A percentile compares a stretch with the other conserved stretches of the same genome.
Evolutionary conservation across 2,329 filamentous ascomycete species (phyloP).

Genomic region (Daldinia sp.): DNA sequence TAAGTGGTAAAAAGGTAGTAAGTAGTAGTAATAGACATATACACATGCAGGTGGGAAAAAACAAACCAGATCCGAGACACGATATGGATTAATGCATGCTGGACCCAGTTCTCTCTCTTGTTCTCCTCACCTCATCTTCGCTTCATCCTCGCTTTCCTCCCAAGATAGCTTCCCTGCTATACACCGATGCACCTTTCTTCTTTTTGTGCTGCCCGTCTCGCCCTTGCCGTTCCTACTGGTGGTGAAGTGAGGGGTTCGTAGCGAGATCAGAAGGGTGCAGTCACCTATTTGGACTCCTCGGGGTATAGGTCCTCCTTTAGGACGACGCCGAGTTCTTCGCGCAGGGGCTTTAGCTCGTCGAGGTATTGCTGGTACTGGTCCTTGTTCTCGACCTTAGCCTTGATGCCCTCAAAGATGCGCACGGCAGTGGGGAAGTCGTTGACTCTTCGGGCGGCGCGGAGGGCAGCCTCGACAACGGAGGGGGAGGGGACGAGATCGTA

Average conservation of each 20-base stretch:
- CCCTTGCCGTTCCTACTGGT: background rate
- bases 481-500: slow-evolving; percentile 99
- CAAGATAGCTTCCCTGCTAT: background rate
- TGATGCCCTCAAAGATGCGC: slow-evolving; percentile 98
- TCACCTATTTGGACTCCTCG: slow-evolving; percentile 61
- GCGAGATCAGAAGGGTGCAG: background rate
- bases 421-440: slow-evolving; percentile 99
- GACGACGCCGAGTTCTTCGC: slow-evolving; percentile 91
- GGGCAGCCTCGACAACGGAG: slow-evolving; percentile 88
- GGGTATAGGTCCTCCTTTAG: slow-evolving; percentile 96
- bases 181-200: background rate
- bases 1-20: slow-evolving; percentile 16
- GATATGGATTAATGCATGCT: background rate
- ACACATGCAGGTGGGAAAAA: slow-evolving; percentile 34
- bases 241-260: background rate
- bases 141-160: background rate
- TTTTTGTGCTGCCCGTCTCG: background rate
- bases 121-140: slow-evolving; percentile 7
- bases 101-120: slow-evolving; percentile 8
- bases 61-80: slow-evolving; percentile 11
- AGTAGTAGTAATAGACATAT: slow-evolving; percentile 36
- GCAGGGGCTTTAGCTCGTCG: slow-evolving; percentile 88
- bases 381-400: slow-evolving; percentile 99
- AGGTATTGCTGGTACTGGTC: slow-evolving; percentile 97
- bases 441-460: slow-evolving; percentile 93